Conservation (phyloP, 305 asterid genomes). For the Plantago rigida region DNA sequence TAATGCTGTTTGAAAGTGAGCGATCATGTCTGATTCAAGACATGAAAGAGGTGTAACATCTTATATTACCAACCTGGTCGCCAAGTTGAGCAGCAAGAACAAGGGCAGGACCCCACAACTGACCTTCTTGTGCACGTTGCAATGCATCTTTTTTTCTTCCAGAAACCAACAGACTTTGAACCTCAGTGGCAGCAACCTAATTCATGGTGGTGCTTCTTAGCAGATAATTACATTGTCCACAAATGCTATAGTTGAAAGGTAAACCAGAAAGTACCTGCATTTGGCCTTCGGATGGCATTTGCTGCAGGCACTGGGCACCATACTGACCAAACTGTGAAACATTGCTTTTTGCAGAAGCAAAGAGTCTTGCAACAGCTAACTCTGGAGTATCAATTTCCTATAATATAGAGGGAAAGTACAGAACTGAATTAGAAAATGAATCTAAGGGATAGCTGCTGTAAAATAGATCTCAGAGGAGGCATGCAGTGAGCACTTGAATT, state of each 20-base stretch:
- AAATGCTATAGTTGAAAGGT: conserved; percentile 7
- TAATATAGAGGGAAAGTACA: conserved; percentile 18
- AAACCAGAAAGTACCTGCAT: conserved; percentile 42
- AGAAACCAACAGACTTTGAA: conserved; percentile 83
- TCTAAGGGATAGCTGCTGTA: background rate
- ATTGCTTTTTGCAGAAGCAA: conserved; percentile 61
- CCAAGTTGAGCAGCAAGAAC: conserved; percentile 97
- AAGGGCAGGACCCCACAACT: conserved; percentile 96
- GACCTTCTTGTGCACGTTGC: conserved; percentile 89
- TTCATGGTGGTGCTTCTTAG: conserved; percentile 26
- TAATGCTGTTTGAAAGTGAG: conserved; percentile 5
- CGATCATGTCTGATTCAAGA: conserved; percentile 13
- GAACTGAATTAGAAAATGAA: conserved; percentile 19
- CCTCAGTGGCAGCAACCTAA: conserved; percentile 73
- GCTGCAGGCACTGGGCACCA: conserved; percentile 72
- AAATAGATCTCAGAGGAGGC: background rate
- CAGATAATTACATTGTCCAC: conserved; percentile 18
- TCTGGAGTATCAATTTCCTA: conserved; percentile 77
- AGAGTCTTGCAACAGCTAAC: conserved; percentile 69
- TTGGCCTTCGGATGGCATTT: conserved; percentile 74
- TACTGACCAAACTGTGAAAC: conserved; percentile 46
- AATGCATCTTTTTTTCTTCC: conserved; percentile 93
- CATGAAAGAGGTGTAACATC: background rate
- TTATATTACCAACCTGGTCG: conserved; percentile 51
- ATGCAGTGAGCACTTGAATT: background rate